phyloP scores from a whole-genome alignment of 2,329 filamentous ascomycete species.

The Diplodia scrobiculata region DNA sequence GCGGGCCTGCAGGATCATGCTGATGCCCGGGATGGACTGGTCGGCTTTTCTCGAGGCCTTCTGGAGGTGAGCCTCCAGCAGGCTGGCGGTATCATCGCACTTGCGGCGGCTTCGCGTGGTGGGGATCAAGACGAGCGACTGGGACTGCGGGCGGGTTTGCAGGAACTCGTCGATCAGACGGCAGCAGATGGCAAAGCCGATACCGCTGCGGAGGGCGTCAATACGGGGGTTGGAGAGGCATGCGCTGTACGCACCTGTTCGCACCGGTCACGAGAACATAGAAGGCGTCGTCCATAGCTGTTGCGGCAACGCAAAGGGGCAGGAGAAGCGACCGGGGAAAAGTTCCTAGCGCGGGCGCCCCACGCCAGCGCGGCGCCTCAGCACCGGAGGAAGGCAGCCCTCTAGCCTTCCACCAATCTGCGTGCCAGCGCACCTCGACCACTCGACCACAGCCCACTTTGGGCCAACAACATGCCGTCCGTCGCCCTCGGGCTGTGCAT shows the following conservation, averaged over 20 bases:
- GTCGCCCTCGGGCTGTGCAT: not conserved
- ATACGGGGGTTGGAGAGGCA: not conserved
- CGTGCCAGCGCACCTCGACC: not conserved
- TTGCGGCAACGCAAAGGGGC: not conserved
- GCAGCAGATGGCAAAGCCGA: conserved; percentile 80
- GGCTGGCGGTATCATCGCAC: conserved; percentile 68
- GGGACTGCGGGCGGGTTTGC: conserved; percentile 62
- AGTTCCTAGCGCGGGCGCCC: no score
- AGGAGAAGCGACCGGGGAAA: conserved; percentile 2
- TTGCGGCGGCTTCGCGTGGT: conserved; percentile 79
- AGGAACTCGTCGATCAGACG: conserved; percentile 91
- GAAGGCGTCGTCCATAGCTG: conserved; percentile 36
- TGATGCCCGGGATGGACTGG: conserved; percentile 43
- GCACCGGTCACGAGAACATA: conserved; percentile 77
- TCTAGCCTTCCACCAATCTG: not conserved
- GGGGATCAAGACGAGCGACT: conserved; percentile 76
- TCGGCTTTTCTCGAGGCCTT: conserved; percentile 47
- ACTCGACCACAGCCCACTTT: no score
- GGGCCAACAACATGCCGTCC: no score
- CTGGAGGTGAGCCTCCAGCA: conserved; percentile 65
- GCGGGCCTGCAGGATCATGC: conserved; percentile 45
- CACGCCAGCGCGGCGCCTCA: no score
- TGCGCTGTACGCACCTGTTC: conserved; percentile 65
- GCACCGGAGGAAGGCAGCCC: not conserved
- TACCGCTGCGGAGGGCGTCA: conserved; percentile 62